phyloP scores from a whole-genome alignment of 2,329 filamentous ascomycete species.

The Zymoseptoria pseudotritici region DNA sequence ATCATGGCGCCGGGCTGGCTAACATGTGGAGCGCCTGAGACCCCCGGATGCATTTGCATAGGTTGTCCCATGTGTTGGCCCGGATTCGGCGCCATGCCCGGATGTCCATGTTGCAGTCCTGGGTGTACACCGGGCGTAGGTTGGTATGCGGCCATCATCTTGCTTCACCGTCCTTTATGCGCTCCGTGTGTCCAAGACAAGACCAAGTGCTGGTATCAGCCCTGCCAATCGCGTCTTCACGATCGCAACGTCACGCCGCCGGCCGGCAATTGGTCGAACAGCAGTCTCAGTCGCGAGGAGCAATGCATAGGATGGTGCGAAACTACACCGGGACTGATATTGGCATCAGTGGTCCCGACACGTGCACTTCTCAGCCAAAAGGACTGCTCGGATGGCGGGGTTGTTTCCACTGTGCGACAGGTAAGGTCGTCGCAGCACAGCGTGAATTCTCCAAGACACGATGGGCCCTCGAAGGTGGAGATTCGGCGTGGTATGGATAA shows the following conservation, averaged over 20 bases:
- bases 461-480: background rate
- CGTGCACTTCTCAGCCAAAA: conserved; percentile 10
- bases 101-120: conserved; percentile 57
- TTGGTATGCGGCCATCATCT: conserved; percentile 67
- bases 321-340: conserved; percentile 2
- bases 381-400: background rate
- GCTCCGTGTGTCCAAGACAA: background rate
- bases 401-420: background rate
- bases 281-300: conserved; percentile 15
- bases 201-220: background rate
- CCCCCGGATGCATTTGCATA: conserved; percentile 62
- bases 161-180: conserved; percentile 24
- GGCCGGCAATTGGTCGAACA: conserved; percentile 24
- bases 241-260: conserved; percentile 13
- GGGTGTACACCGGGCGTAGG: conserved; percentile 62
- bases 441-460: background rate
- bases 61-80: conserved; percentile 63
- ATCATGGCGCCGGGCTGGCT: conserved; percentile 66
- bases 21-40: conserved; percentile 64
- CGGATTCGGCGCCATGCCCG: conserved; percentile 58
- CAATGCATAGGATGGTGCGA: conserved; percentile 24
- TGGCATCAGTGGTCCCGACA: conserved; percentile 7
- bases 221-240: background rate
- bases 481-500: background rate
- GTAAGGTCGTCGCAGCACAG: background rate